Evolutionary conservation across 495 filamentous ascomycete genomes (phyloP).

Genomic region (Penicillium macrosclerotiorum): DNA sequence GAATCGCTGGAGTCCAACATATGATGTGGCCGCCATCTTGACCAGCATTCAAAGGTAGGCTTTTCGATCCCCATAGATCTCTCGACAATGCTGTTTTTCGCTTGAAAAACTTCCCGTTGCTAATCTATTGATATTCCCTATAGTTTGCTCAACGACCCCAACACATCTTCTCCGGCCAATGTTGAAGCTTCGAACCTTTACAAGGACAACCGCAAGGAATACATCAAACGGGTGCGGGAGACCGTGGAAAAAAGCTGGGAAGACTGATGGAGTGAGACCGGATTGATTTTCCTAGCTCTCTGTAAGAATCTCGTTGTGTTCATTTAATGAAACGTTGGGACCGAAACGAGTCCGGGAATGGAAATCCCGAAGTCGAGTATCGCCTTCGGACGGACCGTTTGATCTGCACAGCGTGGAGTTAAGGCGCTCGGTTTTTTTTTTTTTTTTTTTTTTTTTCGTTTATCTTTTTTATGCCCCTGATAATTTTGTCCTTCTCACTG

Average conservation of each 20-base stretch:
- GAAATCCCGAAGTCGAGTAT: conserved; percentile 3
- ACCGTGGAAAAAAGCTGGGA: conserved; percentile 99
- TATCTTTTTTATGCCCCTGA: conserved; percentile 10
- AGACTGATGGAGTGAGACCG: too few relatives aligned
- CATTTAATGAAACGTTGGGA: conserved; percentile 3
- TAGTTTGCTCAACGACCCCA: conserved; percentile 97
- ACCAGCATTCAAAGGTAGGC: conserved; percentile 99
- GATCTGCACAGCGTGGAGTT: conserved; percentile 50
- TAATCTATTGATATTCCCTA: conserved; percentile 1
- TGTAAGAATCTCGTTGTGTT: not conserved
- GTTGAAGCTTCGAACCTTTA: conserved; percentile 98
- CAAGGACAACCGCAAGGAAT: conserved; percentile 96
- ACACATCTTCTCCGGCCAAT: conserved; percentile 95
- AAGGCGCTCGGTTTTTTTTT: conserved; percentile 36
- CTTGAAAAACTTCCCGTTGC: too few relatives aligned
- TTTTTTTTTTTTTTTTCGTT: conserved; percentile 14
- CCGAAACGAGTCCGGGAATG: conserved; percentile 6
- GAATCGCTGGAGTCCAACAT: conserved; percentile 98
- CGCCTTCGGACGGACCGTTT: conserved; percentile 20
- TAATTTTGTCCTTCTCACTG: not conserved
- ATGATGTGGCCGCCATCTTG: conserved; percentile 94
- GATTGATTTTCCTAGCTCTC: too few relatives aligned
- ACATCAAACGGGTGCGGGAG: conserved; percentile 90
- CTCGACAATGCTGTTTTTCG: too few relatives aligned
- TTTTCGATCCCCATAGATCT: conserved; percentile 1